Evolutionary conservation across 192 early-diverging fungal species (phyloP), one percentile per base, ranked within the genome.

Genomic region (Gamsiella multidivaricata): DNA sequence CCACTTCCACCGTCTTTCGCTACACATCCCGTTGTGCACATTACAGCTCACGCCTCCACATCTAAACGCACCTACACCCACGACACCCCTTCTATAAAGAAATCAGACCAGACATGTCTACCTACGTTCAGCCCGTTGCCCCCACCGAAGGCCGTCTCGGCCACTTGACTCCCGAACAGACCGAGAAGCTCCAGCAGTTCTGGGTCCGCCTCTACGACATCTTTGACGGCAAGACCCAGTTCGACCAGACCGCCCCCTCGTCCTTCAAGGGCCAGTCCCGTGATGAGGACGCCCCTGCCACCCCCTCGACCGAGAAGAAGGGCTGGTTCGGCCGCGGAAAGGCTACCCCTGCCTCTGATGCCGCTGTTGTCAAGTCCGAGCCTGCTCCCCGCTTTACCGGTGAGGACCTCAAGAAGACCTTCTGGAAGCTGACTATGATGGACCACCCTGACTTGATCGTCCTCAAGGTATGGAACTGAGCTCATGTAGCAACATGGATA

Each of bases 151-250:
- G 74, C 31, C 74, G 74, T 31, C 74, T 78, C 41, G 82, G 80
- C 54, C 80, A 82, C 65, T 63, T 85, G 57, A 85, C 81, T 37
- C 47, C 69, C 32, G 69, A 81, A 46, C 81, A 85, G 61, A 79
- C 70, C 36, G 73, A 65, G 53, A 73, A 69, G 32, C 69, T 85
- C 49, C 82, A 85, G 50, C 49, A 74, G 31, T 62, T 85, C 65
- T 85, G 84, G 84, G 45, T 51, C 18, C 69, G 69, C 23, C 65
- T 85, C 18, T 65, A 79, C 45, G 69, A 81, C 23, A 69, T 81
- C 58, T 83, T 83, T 69, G 73, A 83, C 22, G 76, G 78, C 57
- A 83, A 64, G 68, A 61, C 59, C 37, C 50, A 45, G n/a, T 69
- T 78, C 41, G 74, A 78, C 33, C 74, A 78, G 54, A 69, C 66